Percentiles rank a stretch among this genome's conserved stretches.
Evolutionary conservation across 805 yeast species (phyloP).

Genomic region (Starmerella powellii): DNA sequence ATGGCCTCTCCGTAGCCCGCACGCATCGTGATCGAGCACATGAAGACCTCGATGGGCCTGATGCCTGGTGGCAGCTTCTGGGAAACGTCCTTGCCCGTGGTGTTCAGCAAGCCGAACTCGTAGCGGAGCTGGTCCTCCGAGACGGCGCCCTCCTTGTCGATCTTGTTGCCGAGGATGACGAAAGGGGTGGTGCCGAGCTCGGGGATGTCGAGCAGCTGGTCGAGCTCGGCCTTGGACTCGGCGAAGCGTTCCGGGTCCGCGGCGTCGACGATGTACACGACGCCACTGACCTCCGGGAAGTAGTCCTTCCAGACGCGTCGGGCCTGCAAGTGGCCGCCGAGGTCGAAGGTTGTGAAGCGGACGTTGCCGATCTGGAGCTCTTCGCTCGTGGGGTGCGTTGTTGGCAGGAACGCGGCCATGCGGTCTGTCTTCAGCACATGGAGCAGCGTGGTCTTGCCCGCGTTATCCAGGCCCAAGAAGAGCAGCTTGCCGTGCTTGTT

Average conservation of each 20-base stretch:
- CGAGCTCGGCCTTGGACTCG: constrained; percentile 90
- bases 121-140: constrained; percentile 88
- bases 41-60: constrained; percentile 90
- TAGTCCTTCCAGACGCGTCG: constrained; percentile 99
- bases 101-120: constrained; percentile 72
- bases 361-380: constrained; percentile 94
- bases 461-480: constrained; percentile 93
- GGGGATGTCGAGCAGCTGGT: constrained; percentile 82
- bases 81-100: constrained; percentile 80
- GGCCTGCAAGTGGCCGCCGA: constrained; percentile 98
- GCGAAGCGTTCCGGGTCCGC: constrained; percentile 93
- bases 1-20: constrained; percentile 97
- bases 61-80: constrained; percentile 46
- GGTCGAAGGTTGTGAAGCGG: constrained; percentile 92
- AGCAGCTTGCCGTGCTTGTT: constrained; percentile 94
- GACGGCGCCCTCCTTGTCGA: constrained; percentile 87
- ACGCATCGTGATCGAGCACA: constrained; percentile 98
- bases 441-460: constrained; percentile 86
- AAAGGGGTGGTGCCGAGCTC: constrained; percentile 86
- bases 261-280: constrained; percentile 90
- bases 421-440: constrained; percentile 90
- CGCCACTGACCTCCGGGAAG: constrained; percentile 98
- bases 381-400: constrained; percentile 95
- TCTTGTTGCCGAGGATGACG: constrained; percentile 89
- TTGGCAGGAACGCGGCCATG: constrained; percentile 94